Base-by-base conservation (phyloP, 225 moss, liverwort and hornwort species). In the Marchantia paleacea region DNA sequence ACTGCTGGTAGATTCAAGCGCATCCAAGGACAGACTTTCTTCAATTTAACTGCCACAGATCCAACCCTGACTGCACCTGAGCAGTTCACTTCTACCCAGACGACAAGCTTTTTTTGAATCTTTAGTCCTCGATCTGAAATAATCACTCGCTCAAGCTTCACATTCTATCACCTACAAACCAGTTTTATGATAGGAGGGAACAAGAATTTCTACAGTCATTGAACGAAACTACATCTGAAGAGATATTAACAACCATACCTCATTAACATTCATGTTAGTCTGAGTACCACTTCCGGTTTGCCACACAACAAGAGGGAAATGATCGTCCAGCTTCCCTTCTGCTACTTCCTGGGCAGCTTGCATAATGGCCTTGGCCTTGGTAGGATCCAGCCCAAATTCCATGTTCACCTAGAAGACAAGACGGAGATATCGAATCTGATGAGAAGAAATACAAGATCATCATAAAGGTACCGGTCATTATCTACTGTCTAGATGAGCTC, bases 261-360 rank as follows among this genome's bases (percentile, higher is more conserved):
- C 87, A 73, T 91, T 91, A 25, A 87, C 91, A 71, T 97, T 93
- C 97, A 97, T 97, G 75, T 97, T 97, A 48, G 93, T 93, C 80
- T 97, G 97, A 78, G 95, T 97, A 73, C 97, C 95, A 75, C 97
- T 97, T 82, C 97, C 97, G 30, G 93, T 97, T 89, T 97, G 97
- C 95, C 97, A 97, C 28, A 97, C 95, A 63, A 93, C 95, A 67
- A 97, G 89, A 76, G 95, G 97, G 82, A 97, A 97, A 82, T 97
- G 97, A 65, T 90, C 97, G 52, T 92, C 89, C 52, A 95, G 85
- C 88, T 90, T 95, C 81, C 97, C 97, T 60, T 95, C 92, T 72
- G 95, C 91, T 67, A 97, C 97, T 86, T 97, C 97, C 63, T 89
- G 79, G 9, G 95, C 95, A 53, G 97, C 97, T 86, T 95, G 79